Percentiles rank a stretch among this genome's conserved stretches.
These are phyloP conservation scores for Arctium minus DNA, from an alignment of 129 eudicot genomes.

Conservation along the genomic window DNA sequence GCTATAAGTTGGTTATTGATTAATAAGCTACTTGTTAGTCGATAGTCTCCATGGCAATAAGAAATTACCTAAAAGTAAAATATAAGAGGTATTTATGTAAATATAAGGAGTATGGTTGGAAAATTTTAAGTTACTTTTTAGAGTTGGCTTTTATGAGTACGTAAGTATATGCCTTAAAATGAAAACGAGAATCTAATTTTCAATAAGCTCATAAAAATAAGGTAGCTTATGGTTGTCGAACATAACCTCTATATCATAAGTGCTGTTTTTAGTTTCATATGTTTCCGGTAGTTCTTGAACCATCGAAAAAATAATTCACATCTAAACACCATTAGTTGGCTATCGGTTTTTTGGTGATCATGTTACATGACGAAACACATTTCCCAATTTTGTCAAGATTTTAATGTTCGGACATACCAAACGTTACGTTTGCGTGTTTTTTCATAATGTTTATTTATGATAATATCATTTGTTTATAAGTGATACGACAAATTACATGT, in stretches of 20 bases:
- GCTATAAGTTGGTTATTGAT: neutral
- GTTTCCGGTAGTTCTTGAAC: neutral
- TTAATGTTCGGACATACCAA: conserved; percentile 3
- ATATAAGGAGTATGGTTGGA: neutral
- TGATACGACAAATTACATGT: conserved; percentile 17
- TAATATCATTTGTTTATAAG: conserved; percentile 5
- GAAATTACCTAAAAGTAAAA: neutral
- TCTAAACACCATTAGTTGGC: neutral
- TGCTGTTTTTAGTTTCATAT: neutral
- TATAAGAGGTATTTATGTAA: neutral
- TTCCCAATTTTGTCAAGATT: conserved; percentile 18
- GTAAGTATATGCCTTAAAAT: neutral
- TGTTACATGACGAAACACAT: conserved; percentile 2
- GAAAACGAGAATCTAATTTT: neutral
- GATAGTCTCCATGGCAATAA: neutral
- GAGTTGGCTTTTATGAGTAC: neutral
- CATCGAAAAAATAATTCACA: neutral
- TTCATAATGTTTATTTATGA: conserved; percentile 6
- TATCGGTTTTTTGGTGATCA: neutral
- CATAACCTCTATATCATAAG: neutral
- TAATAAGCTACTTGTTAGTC: neutral
- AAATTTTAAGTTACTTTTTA: neutral
- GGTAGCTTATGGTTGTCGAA: neutral
- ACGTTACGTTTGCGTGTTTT: conserved; percentile 24
- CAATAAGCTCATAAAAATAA: neutral